Conservation (phyloP, 352 stramenopile genomes). For the Globisporangium splendens region DNA sequence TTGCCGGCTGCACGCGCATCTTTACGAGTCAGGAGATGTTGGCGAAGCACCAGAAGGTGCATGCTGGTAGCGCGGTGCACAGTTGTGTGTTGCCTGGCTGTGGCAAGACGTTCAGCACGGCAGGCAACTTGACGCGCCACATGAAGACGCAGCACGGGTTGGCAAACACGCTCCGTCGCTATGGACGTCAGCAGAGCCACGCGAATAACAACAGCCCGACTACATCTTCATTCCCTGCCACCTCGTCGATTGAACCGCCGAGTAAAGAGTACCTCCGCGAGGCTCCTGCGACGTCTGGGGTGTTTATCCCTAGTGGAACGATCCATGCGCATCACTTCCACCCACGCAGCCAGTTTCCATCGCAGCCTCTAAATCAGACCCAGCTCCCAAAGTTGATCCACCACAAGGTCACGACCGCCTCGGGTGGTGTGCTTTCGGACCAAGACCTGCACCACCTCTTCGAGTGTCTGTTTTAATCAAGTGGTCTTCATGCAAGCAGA, state of each 20-base stretch:
- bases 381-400: background rate
- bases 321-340: too few species aligned
- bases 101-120: too few species aligned
- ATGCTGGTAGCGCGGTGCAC: too few species aligned
- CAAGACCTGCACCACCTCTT: constrained; percentile 40
- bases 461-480: constrained; percentile 36
- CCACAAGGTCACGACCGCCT: constrained; percentile 8
- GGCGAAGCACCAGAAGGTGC: too few species aligned
- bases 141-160: too few species aligned
- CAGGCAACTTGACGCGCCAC: too few species aligned
- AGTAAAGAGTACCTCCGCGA: constrained; percentile 30
- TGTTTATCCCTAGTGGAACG: constrained; percentile 2
- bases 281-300: constrained; percentile 17
- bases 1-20: too few species aligned
- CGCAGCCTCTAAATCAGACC: background rate
- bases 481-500: too few species aligned
- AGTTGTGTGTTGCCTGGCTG: too few species aligned
- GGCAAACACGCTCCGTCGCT: constrained; percentile 35
- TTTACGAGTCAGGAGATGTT: too few species aligned
- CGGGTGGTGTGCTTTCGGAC: constrained; percentile 26
- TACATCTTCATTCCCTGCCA: background rate
- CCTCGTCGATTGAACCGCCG: constrained; percentile 18
- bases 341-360: constrained; percentile 4
- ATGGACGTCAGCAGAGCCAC: constrained; percentile 4
- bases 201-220: background rate